phyloP scores from a whole-genome alignment of 306 rosid species.

The Prunus persica region Prunus_persica_NCBIv2 NC_034013.1:15969001-15969500 shows the following conservation, averaged over 20 bases:
- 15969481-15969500: slow-evolving; percentile 1
- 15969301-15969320: not conserved
- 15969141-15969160: slow-evolving; percentile 78
- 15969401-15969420: slow-evolving; percentile 90
- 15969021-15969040: slow-evolving; percentile 51
- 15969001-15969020: not conserved
- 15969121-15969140: slow-evolving; percentile 78
- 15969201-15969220: slow-evolving; percentile 8
- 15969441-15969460: slow-evolving; percentile 38
- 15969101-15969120: slow-evolving; percentile 60
- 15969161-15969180: slow-evolving; percentile 86
- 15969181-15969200: slow-evolving; percentile 96
- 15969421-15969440: slow-evolving; percentile 83
- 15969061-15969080: slow-evolving; percentile 78
- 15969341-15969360: not conserved
- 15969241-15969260: not conserved
- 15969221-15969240: no score
- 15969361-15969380: not conserved
- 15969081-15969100: slow-evolving; percentile 77
- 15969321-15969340: not conserved
- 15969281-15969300: not conserved
- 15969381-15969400: slow-evolving; percentile 63
- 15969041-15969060: slow-evolving; percentile 98
- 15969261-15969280: not conserved
- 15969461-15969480: not conserved